Conservation (phyloP, 1,284 basidiomycete species). For the Cryptococcus hybrid region DNA sequence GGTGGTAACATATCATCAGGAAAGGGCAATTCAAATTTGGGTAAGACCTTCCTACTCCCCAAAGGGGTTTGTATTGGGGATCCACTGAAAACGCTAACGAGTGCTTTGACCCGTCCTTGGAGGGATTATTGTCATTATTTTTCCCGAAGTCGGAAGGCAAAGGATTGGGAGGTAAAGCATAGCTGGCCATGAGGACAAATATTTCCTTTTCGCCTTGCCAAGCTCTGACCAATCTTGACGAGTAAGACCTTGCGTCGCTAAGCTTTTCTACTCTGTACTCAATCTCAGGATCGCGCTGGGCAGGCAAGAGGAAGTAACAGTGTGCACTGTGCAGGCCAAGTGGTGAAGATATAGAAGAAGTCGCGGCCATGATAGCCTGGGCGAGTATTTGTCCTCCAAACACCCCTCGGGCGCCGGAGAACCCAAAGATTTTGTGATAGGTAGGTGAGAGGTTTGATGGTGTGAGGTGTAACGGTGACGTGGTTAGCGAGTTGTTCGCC, state of each 20-base stretch:
- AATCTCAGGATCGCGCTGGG: conserved; percentile 71
- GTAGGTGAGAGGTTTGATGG: conserved; percentile 1
- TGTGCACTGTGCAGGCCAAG: conserved; percentile 62
- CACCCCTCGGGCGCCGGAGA: conserved; percentile 67
- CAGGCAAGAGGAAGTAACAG: conserved; percentile 54
- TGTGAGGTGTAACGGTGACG: background rate
- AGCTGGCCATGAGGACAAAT: conserved; percentile 83
- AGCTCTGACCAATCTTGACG: conserved; percentile 65
- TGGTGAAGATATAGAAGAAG: conserved; percentile 65
- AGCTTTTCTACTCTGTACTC: conserved; percentile 82
- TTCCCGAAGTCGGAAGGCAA: conserved; percentile 4
- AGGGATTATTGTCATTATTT: no score
- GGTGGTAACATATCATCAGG: conserved; percentile 56
- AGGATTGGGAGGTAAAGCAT: conserved; percentile 62
- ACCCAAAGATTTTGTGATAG: conserved; percentile 66
- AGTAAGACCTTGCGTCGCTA: conserved; percentile 58
- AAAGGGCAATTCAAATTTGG: conserved; percentile 32
- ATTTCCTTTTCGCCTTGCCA: conserved; percentile 71
- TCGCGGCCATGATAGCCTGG: conserved; percentile 76
- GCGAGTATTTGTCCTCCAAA: conserved; percentile 87
- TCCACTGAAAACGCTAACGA: background rate
- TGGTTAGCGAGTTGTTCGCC: background rate
- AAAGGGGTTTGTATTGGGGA: background rate
- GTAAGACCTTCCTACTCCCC: conserved; percentile 13
- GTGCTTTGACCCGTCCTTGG: background rate